phyloP scores from a whole-genome alignment of 345 rosid species.

The Brassica rapa region DNA sequence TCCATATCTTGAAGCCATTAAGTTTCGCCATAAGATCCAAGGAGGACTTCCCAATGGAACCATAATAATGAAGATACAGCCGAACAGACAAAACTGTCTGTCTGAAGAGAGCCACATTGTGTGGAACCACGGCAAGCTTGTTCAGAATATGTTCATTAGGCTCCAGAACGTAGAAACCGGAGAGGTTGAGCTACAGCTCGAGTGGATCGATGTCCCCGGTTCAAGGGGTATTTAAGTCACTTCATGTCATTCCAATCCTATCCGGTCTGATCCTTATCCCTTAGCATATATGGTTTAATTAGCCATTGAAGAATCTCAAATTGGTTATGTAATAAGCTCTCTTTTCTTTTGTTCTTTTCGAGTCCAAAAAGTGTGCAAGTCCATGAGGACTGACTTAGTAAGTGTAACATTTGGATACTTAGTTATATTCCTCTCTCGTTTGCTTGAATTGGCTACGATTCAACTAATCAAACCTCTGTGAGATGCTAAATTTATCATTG shows the following conservation, averaged over 20 bases:
- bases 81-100: constrained; percentile 56
- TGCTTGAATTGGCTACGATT: neutral
- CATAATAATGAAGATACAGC: constrained; percentile 51
- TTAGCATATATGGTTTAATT: constrained; percentile 18
- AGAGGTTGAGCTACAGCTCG: constrained; percentile 58
- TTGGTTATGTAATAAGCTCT: neutral
- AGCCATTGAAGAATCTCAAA: neutral
- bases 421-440: neutral
- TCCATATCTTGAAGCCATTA: constrained; percentile 51
- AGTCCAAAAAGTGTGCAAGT: neutral
- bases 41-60: constrained; percentile 53
- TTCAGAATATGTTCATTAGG: constrained; percentile 63
- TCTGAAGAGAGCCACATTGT: constrained; percentile 59
- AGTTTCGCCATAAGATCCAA: constrained; percentile 41
- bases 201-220: constrained; percentile 65
- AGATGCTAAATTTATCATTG: neutral
- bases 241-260: neutral
- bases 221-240: constrained; percentile 46
- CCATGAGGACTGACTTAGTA: neutral
- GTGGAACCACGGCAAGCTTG: constrained; percentile 54
- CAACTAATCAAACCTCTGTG: neutral
- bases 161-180: constrained; percentile 63
- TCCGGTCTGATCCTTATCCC: neutral
- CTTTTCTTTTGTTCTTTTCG: neutral
- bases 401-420: neutral